Conservation (phyloP, 352 stramenopile genomes). For the Lagenidium sp. region DNA sequence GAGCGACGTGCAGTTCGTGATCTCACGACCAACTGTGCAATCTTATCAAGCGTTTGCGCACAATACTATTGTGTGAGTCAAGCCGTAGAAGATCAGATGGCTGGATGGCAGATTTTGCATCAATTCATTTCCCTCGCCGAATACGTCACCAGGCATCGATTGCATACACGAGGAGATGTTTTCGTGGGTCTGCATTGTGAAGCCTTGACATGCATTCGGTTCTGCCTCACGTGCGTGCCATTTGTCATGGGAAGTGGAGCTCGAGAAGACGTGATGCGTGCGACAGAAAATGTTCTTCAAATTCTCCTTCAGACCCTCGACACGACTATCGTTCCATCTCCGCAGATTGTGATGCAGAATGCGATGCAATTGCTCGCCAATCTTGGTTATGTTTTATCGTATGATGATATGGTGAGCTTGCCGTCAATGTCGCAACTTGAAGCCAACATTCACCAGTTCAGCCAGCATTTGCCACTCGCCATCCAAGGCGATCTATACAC, state of each 20-base stretch:
- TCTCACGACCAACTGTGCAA: slow-evolving; percentile 16
- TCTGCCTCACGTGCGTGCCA: slow-evolving; percentile 18
- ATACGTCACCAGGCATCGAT: slow-evolving; percentile 14
- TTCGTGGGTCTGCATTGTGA: slow-evolving; percentile 18
- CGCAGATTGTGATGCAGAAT: slow-evolving; percentile 18
- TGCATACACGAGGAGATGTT: slow-evolving; percentile 15
- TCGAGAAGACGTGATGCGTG: slow-evolving; percentile 11
- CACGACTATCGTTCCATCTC: slow-evolving; percentile 23
- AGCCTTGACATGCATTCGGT: slow-evolving; percentile 12
- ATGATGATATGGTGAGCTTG: slow-evolving; percentile 56
- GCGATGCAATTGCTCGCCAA: slow-evolving; percentile 21
- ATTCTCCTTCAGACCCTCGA: slow-evolving; percentile 20
- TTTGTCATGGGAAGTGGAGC: slow-evolving; percentile 15
- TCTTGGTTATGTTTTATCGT: slow-evolving; percentile 25
- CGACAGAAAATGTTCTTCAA: slow-evolving; percentile 16
- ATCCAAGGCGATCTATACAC: slow-evolving; percentile 77
- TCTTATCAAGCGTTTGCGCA: slow-evolving; percentile 19
- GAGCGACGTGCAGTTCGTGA: slow-evolving; percentile 16
- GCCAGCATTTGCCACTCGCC: slow-evolving; percentile 46
- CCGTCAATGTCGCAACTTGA: slow-evolving; percentile 65
- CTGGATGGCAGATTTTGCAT: slow-evolving; percentile 18
- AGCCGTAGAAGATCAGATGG: slow-evolving; percentile 14
- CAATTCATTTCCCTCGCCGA: slow-evolving; percentile 18
- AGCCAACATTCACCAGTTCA: slow-evolving; percentile 64
- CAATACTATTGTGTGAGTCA: slow-evolving; percentile 20